Evolutionary conservation across 768 basidiomycete species (phyloP), one percentile per base, ranked within the genome.

Genomic region (Agrocybe pediades): DNA sequence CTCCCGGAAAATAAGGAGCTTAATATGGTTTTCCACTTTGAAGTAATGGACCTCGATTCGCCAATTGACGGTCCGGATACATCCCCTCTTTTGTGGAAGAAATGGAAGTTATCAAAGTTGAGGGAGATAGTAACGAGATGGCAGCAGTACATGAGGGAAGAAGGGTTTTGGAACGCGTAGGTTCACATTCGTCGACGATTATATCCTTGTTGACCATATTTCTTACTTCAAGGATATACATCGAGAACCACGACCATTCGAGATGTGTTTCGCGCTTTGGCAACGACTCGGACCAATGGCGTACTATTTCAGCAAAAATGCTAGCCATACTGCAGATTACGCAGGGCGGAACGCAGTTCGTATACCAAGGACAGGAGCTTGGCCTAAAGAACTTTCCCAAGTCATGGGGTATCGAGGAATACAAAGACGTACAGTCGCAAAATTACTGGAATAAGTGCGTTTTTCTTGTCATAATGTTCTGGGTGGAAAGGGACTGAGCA

Each of bases 331-430:
- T 88, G 29, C 78, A 89, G 57, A 71, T 80, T 29, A 79, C 83
- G 1, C 83, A 86, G 39, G 71, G 76, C 7, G 88, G 89, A 6
- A 88, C 88, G 17, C 68, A 85, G 55, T 91, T 84, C 64, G 73
- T 92, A 9, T 91, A 85, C 64, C 87, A 91, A 70, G 89, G 88
- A 6, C 76, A 90, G 65, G 90, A 91, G 62, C 75, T 91, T 0
- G 88, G 83, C 0, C 69, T 87, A 65, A 81, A 76, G 66, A 86
- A 86, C 52, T 82, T 86, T 56, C 84, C 85, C 16, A 63, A 73
- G 44, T 62, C 68, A 15, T 91, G 88, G 88, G 81, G 79, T 0
- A 74, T 88, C 20, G 84, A 88, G 51, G 86, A 88, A 61, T 91
- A 89, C 68, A 85, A 85, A 62, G 89, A 89, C 49, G 77, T 86